Conservation (phyloP, 1,139 yeast species). For the Taphrina flavorubra region DNA sequence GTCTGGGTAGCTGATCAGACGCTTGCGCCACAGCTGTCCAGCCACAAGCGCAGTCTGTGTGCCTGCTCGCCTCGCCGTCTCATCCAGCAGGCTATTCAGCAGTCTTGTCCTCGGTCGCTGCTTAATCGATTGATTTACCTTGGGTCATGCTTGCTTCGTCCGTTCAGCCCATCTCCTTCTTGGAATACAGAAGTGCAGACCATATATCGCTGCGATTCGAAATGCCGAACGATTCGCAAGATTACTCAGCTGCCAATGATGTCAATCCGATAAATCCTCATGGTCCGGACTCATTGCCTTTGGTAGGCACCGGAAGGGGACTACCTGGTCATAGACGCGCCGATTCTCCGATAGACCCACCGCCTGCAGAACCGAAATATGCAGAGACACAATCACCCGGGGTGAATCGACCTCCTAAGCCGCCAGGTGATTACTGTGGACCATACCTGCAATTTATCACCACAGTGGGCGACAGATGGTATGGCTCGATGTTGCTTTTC, state of each 20-base stretch:
- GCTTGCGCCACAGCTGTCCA: constrained; percentile 4
- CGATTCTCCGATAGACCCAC: constrained; percentile 23
- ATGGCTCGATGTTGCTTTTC: constrained; percentile 24
- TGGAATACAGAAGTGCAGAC: too few relatives aligned
- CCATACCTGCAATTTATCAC: constrained; percentile 35
- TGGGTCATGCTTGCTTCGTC: too few relatives aligned
- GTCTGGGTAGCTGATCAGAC: background rate
- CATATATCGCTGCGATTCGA: background rate
- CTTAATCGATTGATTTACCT: too few relatives aligned
- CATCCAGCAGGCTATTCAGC: too few relatives aligned
- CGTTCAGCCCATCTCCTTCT: too few relatives aligned
- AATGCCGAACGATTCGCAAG: constrained; percentile 25
- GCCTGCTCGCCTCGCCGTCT: background rate
- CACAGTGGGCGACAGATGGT: constrained; percentile 23
- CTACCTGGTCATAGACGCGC: constrained; percentile 33
- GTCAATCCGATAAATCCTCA: constrained; percentile 31
- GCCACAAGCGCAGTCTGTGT: background rate
- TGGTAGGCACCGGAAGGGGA: constrained; percentile 27
- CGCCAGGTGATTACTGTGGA: constrained; percentile 35
- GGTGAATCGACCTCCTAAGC: constrained; percentile 35
- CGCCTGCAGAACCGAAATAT: constrained; percentile 39
- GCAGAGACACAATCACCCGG: constrained; percentile 32
- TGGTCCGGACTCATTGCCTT: constrained; percentile 29
- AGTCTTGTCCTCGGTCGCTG: too few relatives aligned
- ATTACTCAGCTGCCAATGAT: constrained; percentile 28